Conservation (phyloP, 2,329 filamentous ascomycete species). For the Talaromyces piceae region DNA sequence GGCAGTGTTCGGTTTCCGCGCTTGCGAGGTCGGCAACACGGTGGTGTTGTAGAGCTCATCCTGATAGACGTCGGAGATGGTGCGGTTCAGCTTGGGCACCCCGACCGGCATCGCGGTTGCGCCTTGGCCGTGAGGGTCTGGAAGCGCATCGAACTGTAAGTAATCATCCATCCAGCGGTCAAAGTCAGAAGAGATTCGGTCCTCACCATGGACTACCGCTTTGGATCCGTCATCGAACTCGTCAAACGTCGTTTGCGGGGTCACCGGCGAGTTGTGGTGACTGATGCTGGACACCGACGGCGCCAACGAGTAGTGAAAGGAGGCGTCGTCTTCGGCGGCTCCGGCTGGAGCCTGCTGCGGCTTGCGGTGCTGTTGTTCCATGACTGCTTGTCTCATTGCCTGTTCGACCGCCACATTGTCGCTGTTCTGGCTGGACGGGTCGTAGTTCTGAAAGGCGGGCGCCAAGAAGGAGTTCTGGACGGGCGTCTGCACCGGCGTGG, state of each 20-base stretch:
- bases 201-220: conserved; percentile 50
- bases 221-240: conserved; percentile 47
- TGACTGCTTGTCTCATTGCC: conserved; percentile 52
- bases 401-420: conserved; percentile 45
- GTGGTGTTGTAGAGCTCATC: conserved; percentile 71
- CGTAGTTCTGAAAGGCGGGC: conserved; percentile 40
- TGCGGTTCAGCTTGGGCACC: conserved; percentile 72
- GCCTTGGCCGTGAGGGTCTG: conserved; percentile 45
- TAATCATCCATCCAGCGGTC: conserved; percentile 51
- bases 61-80: conserved; percentile 75
- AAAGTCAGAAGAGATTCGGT: conserved; percentile 25
- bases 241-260: conserved; percentile 50
- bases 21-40: conserved; percentile 29
- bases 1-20: conserved; percentile 33
- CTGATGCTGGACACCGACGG: conserved; percentile 55
- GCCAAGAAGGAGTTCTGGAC: conserved; percentile 45
- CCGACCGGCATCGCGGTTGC: conserved; percentile 31
- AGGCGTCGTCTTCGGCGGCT: conserved; percentile 40
- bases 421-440: conserved; percentile 35
- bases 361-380: conserved; percentile 38
- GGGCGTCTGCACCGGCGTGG: conserved; percentile 49
- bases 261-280: conserved; percentile 54
- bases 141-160: conserved; percentile 56
- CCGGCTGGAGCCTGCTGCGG: conserved; percentile 27
- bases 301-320: conserved; percentile 47